Percentiles rank a stretch among this genome's conserved stretches.
Conservation (phyloP, 768 basidiomycete genomes). For the Tricholoma sp. region DNA sequence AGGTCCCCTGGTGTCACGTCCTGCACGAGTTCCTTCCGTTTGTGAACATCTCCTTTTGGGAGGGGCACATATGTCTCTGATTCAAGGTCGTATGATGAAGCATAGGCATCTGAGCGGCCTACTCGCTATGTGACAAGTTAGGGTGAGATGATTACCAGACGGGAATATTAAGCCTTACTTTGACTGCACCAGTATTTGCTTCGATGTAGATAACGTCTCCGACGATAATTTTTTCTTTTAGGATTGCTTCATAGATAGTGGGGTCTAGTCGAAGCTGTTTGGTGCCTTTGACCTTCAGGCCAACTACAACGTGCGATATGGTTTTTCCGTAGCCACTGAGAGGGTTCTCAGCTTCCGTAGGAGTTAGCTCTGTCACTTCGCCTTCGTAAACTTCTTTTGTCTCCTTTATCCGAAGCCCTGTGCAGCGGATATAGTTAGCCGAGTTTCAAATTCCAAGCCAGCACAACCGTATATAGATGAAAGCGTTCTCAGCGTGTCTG, state of each 20-base stretch:
- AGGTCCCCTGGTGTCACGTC: slow-evolving; percentile 69
- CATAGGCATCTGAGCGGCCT: slow-evolving; percentile 95
- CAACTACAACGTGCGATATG: slow-evolving; percentile 95
- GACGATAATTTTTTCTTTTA: slow-evolving; percentile 94
- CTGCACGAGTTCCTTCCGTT: slow-evolving; percentile 20
- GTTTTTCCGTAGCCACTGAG: slow-evolving; percentile 98
- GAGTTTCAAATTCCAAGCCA: neutral
- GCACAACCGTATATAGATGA: neutral
- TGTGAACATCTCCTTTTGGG: slow-evolving; percentile 39
- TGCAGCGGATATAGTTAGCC: neutral
- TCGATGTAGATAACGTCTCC: slow-evolving; percentile 98
- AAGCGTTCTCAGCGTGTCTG: neutral
- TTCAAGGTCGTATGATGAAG: slow-evolving; percentile 95
- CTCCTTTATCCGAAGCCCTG: slow-evolving; percentile 96
- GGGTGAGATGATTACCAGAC: neutral
- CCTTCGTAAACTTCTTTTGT: slow-evolving; percentile 99
- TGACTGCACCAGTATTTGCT: slow-evolving; percentile 89
- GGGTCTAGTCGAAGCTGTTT: slow-evolving; percentile 95
- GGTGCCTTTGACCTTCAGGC: slow-evolving; percentile 88
- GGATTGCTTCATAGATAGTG: slow-evolving; percentile 92
- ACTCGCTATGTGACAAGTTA: slow-evolving; percentile 58
- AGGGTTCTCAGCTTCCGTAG: slow-evolving; percentile 95
- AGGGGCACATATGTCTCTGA: slow-evolving; percentile 98
- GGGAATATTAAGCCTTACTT: slow-evolving; percentile 44
- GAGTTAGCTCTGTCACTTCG: slow-evolving; percentile 95